Conservation (phyloP, 108 stramenopile species). For the Nannochloropsis salina region DNA sequence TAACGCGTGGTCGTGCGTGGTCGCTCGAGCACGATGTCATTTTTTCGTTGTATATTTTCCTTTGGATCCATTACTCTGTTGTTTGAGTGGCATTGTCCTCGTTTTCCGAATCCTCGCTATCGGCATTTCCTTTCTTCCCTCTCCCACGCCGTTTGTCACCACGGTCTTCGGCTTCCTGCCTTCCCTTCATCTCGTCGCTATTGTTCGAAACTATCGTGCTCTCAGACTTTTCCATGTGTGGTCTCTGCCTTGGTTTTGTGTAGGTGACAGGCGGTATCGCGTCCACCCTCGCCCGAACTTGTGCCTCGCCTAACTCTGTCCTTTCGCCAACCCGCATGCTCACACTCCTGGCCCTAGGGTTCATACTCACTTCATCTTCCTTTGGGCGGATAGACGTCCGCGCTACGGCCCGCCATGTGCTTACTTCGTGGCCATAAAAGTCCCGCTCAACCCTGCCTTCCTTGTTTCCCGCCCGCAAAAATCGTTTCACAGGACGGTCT, state of each 20-base stretch:
- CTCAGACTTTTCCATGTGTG: no score
- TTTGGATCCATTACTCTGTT: no score
- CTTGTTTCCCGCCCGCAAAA: background rate
- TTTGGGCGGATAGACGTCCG: conserved; percentile 25
- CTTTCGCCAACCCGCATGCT: conserved; percentile 34
- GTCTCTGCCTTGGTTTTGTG: no score
- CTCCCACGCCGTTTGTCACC: background rate
- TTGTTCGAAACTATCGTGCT: background rate
- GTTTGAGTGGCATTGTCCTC: background rate
- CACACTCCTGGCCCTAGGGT: conserved; percentile 40
- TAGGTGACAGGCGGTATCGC: background rate
- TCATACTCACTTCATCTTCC: conserved; percentile 32
- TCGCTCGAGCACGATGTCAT: no score
- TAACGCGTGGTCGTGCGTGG: no score
- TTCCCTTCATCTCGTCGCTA: background rate
- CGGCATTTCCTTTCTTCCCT: background rate
- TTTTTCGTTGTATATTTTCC: no score
- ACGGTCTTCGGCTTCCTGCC: background rate
- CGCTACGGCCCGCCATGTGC: conserved; percentile 29
- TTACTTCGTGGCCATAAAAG: conserved; percentile 32
- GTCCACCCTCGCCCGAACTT: conserved; percentile 10
- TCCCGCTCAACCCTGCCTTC: conserved; percentile 22
- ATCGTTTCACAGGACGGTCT: conserved; percentile 26
- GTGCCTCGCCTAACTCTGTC: background rate
- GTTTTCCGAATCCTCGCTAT: background rate